Conservation (phyloP, 2,329 filamentous ascomycete genomes). For the Fusarium sp. region DNA sequence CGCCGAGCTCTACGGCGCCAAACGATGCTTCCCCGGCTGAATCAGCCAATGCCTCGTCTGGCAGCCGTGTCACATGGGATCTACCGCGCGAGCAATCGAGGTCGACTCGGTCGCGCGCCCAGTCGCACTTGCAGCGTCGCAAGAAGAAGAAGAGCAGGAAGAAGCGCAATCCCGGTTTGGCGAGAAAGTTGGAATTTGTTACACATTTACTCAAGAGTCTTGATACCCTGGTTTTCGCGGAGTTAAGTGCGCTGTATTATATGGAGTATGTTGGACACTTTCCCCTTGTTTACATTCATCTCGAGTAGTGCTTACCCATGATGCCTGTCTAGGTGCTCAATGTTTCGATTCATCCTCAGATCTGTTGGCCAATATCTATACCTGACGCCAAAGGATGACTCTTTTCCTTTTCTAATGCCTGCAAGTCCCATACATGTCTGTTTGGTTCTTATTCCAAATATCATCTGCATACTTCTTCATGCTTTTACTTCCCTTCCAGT, state of each 20-base stretch:
- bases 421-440: slow-evolving; percentile 70
- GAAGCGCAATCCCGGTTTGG: slow-evolving; percentile 60
- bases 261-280: slow-evolving; percentile 70
- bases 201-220: slow-evolving; percentile 72
- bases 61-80: slow-evolving; percentile 40
- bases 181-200: slow-evolving; percentile 73
- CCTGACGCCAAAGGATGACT: slow-evolving; percentile 73
- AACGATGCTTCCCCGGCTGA: slow-evolving; percentile 43
- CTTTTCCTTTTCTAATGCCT: slow-evolving; percentile 69
- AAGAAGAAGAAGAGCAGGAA: slow-evolving; percentile 56
- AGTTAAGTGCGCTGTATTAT: slow-evolving; percentile 77
- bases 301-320: slow-evolving; percentile 34
- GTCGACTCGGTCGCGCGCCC: slow-evolving; percentile 37
- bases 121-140: slow-evolving; percentile 52
- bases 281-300: slow-evolving; percentile 2
- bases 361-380: slow-evolving; percentile 73
- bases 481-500: slow-evolving; percentile 67
- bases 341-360: slow-evolving; percentile 73
- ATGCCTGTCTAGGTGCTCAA: slow-evolving; percentile 68
- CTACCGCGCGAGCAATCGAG: slow-evolving; percentile 31
- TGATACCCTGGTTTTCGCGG: slow-evolving; percentile 74
- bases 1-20: slow-evolving; percentile 59
- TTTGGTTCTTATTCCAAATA: slow-evolving; percentile 70
- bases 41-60: slow-evolving; percentile 25
- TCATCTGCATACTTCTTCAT: slow-evolving; percentile 73